These are phyloP conservation scores for Hortaea werneckii DNA, from an alignment of 2,329 filamentous ascomycete genomes.

Conservation along the genomic window DNA sequence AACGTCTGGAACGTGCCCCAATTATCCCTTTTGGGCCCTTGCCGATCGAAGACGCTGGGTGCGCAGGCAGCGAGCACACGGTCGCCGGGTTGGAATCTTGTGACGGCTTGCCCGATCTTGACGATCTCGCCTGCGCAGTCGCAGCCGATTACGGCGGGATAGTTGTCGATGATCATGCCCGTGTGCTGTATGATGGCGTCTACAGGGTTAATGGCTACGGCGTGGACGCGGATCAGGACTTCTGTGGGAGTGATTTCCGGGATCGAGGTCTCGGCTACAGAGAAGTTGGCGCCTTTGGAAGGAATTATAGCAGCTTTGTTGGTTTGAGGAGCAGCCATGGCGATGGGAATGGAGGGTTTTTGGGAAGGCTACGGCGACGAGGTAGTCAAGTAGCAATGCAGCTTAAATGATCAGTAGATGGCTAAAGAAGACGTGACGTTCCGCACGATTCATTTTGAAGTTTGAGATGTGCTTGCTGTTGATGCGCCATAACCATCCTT, in stretches of 20 bases:
- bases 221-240: background rate
- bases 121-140: constrained; percentile 29
- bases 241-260: background rate
- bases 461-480: no score
- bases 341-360: no score
- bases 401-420: no score
- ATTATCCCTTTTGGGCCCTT: background rate
- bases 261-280: no score
- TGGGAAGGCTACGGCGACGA: no score
- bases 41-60: background rate
- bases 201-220: background rate
- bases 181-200: background rate
- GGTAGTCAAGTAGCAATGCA: no score
- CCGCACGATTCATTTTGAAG: no score
- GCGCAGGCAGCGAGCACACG: constrained; percentile 18
- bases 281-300: no score
- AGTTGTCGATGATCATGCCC: background rate
- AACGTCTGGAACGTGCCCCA: constrained; percentile 25
- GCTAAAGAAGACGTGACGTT: no score
- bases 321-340: no score
- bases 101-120: constrained; percentile 24
- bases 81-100: constrained; percentile 24
- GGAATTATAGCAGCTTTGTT: no score
- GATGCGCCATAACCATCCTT: no score
- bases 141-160: constrained; percentile 19